Percentiles rank a stretch among this genome's conserved stretches.
Conservation (phyloP, 371 early-diverging fungal species). For the Rozella allomycis region DNA sequence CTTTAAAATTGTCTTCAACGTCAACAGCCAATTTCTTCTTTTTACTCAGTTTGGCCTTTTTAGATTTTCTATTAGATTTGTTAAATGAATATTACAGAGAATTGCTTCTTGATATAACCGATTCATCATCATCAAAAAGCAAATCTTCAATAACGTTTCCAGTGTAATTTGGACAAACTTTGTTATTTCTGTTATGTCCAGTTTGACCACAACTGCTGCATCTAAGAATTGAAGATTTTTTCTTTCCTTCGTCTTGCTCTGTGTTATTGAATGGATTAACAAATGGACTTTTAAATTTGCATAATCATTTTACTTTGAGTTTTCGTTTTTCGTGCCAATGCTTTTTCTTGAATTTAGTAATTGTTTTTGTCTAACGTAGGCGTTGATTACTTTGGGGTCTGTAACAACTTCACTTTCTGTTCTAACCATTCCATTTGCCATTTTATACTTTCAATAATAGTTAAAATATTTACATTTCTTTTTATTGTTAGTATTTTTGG, state of each 20-base stretch:
- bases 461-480: no score
- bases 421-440: no score
- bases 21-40: no score
- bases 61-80: no score
- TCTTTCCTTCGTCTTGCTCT: conserved; percentile 8
- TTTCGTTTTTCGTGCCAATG: neutral
- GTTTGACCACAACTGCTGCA: conserved; percentile 64
- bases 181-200: conserved; percentile 74
- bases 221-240: conserved; percentile 19
- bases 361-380: conserved; percentile 58
- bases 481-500: no score
- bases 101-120: no score
- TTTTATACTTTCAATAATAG: no score
- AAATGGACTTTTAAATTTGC: conserved; percentile 19
- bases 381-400: conserved; percentile 63
- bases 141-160: neutral
- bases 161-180: conserved; percentile 38
- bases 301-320: conserved; percentile 5
- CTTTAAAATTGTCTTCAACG: conserved; percentile 5
- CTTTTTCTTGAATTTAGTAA: conserved; percentile 37
- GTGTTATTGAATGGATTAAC: neutral
- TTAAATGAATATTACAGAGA: no score
- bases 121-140: conserved; percentile 1
- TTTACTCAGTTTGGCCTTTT: no score
- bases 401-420: conserved; percentile 45